phyloP scores from a whole-genome alignment of 1,284 basidiomycete species.

The Vanrija sp. region DNA sequence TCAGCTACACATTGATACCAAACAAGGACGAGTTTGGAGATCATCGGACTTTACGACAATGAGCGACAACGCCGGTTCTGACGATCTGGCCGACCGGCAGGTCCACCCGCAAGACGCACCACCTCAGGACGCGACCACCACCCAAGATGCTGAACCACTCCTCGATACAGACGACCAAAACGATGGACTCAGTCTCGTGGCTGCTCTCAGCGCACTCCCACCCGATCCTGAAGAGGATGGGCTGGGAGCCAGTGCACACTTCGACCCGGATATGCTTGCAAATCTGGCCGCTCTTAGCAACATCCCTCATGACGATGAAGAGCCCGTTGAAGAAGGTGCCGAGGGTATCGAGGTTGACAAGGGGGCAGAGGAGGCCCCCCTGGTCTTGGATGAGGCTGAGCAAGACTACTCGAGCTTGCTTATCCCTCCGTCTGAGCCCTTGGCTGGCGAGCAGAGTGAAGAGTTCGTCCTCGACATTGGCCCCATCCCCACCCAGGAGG shows the following conservation, averaged over 20 bases:
- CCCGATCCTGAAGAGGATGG: constrained; percentile 6
- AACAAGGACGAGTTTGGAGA: neutral
- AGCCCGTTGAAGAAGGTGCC: constrained; percentile 7
- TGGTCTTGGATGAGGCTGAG: neutral
- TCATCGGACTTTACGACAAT: constrained; percentile 30
- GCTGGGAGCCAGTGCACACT: constrained; percentile 2
- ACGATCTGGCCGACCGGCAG: constrained; percentile 16
- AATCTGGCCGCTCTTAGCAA: constrained; percentile 42
- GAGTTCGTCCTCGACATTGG: constrained; percentile 30
- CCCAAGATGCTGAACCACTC: neutral
- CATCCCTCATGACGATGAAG: constrained; percentile 18
- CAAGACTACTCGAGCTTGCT: constrained; percentile 17
- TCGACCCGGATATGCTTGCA: constrained; percentile 42
- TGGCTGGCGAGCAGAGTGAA: constrained; percentile 35
- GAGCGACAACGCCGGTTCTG: constrained; percentile 24
- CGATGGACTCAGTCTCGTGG: constrained; percentile 7
- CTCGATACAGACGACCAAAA: constrained; percentile 1
- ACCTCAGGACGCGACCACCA: neutral
- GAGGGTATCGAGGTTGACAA: neutral
- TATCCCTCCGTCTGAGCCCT: constrained; percentile 6
- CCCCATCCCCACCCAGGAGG: constrained; percentile 3
- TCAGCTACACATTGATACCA: constrained; percentile 18
- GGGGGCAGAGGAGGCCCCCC: neutral
- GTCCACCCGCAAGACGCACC: constrained; percentile 24
- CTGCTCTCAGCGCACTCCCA: constrained; percentile 11